These are phyloP conservation scores for Huntiella omanensis DNA, from an alignment of 2,329 filamentous ascomycete species.

Conservation along the genomic window DNA sequence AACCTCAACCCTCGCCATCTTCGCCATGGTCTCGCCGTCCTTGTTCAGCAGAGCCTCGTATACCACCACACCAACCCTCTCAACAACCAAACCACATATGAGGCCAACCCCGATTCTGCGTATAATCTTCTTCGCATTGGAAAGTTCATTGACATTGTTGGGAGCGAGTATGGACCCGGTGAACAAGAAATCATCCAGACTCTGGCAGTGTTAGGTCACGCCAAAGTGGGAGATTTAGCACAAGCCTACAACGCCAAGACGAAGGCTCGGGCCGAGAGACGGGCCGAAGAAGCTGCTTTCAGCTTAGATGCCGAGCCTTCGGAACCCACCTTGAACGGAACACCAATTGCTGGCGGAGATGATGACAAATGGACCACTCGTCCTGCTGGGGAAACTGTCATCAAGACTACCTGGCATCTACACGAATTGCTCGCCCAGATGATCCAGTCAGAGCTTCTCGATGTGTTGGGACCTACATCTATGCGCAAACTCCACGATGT, in stretches of 20 bases:
- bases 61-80: slow-evolving; percentile 48
- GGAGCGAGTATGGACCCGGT: slow-evolving; percentile 53
- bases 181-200: slow-evolving; percentile 59
- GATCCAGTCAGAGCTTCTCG: slow-evolving; percentile 47
- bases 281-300: slow-evolving; percentile 13
- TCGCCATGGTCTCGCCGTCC: slow-evolving; percentile 61
- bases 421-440: slow-evolving; percentile 32
- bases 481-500: slow-evolving; percentile 44
- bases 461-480: slow-evolving; percentile 38
- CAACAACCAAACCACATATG: slow-evolving; percentile 49
- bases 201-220: slow-evolving; percentile 59
- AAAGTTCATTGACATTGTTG: slow-evolving; percentile 60
- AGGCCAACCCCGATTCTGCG: slow-evolving; percentile 61
- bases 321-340: slow-evolving; percentile 5
- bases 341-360: slow-evolving; percentile 13
- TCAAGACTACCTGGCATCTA: slow-evolving; percentile 28
- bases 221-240: slow-evolving; percentile 49
- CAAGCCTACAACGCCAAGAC: slow-evolving; percentile 34
- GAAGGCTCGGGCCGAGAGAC: slow-evolving; percentile 14
- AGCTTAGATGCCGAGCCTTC: slow-evolving; percentile 4
- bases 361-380: slow-evolving; percentile 17
- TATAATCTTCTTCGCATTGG: slow-evolving; percentile 69
- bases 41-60: slow-evolving; percentile 76
- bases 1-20: slow-evolving; percentile 56
- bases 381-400: slow-evolving; percentile 16